Conservation (phyloP, 306 rosid genomes). For the Delonix regia region DNA sequence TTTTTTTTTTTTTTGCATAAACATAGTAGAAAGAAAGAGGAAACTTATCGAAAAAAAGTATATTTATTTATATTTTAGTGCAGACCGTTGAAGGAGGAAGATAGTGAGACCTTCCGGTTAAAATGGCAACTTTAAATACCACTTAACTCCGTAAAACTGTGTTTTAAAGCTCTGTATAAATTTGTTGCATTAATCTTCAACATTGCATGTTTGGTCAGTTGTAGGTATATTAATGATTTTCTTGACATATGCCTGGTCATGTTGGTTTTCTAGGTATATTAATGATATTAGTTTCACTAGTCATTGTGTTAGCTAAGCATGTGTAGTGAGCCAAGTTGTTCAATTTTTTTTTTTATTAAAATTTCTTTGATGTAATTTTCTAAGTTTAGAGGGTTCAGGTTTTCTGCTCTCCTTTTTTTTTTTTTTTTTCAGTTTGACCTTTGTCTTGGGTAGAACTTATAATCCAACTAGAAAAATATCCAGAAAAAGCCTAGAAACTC, state of each 20-base stretch:
- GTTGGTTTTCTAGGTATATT: constrained; percentile 17
- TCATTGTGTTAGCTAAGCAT: constrained; percentile 20
- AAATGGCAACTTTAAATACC: no score
- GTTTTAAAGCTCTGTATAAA: not conserved
- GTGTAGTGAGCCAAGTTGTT: constrained; percentile 16
- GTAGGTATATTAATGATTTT: constrained; percentile 24
- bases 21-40: no score
- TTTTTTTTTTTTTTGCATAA: no score
- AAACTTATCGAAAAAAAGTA: no score
- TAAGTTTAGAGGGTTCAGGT: not conserved
- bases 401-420: not conserved
- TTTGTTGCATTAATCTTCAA: not conserved
- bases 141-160: not conserved
- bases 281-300: constrained; percentile 18
- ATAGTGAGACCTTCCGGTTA: no score
- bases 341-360: not conserved
- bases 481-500: no score
- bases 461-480: no score
- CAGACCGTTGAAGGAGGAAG: no score
- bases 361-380: constrained; percentile 2
- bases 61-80: no score
- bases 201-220: not conserved
- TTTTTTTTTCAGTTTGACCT: not conserved
- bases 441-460: not conserved
- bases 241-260: constrained; percentile 24